phyloP scores from a whole-genome alignment of 495 filamentous ascomycete genomes.

The Glonium stellatum region DNA sequence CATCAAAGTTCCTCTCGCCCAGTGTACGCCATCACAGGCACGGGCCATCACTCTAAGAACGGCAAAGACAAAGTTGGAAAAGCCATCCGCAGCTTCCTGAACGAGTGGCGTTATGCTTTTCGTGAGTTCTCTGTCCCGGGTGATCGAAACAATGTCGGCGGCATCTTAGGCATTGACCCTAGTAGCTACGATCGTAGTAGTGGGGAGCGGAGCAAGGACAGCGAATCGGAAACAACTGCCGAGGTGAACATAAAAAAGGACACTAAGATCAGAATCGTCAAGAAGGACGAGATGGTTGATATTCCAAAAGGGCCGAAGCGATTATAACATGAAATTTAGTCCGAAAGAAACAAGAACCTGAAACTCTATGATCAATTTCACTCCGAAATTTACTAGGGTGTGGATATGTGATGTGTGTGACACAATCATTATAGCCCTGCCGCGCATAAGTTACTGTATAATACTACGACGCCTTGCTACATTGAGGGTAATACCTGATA shows the following conservation, averaged over 20 bases:
- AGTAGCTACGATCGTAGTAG: constrained; percentile 62
- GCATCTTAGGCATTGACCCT: constrained; percentile 90
- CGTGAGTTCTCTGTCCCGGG: constrained; percentile 94
- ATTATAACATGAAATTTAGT: constrained; percentile 10
- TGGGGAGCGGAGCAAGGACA: constrained; percentile 39
- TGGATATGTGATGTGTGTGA: no score
- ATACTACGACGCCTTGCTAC: no score
- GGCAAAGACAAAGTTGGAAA: constrained; percentile 99
- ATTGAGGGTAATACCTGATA: no score
- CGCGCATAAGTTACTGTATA: no score
- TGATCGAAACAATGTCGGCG: constrained; percentile 81
- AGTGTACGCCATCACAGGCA: constrained; percentile 92
- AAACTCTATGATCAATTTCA: not conserved
- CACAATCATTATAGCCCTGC: no score
- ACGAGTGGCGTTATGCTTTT: constrained; percentile 93
- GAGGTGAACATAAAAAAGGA: constrained; percentile 43
- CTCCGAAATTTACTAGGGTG: not conserved
- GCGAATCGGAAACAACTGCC: constrained; percentile 39
- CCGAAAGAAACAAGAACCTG: constrained; percentile 16
- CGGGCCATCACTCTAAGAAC: constrained; percentile 95
- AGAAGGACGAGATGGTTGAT: constrained; percentile 25
- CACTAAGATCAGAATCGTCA: constrained; percentile 37
- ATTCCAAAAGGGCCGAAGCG: constrained; percentile 25
- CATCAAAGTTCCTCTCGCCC: constrained; percentile 54
- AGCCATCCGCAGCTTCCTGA: constrained; percentile 80